Evolutionary conservation across 2,329 filamentous ascomycete genomes (phyloP).

Genomic region (Calonectria pseudoturangicola): DNA sequence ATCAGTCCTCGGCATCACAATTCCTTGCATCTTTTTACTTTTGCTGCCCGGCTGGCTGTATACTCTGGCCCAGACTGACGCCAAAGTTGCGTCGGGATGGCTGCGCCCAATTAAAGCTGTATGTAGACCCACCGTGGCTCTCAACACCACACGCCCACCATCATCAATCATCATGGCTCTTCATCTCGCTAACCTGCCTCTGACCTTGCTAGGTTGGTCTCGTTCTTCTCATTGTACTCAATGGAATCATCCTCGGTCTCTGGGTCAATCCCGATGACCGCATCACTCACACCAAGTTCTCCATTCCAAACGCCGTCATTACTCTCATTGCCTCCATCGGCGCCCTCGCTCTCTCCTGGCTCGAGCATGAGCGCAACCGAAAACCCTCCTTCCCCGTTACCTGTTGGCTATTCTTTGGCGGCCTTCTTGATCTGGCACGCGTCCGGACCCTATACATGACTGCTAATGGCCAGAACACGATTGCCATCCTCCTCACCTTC

Average conservation of each 20-base stretch:
- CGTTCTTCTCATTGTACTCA: conserved; percentile 9
- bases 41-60: conserved; percentile 28
- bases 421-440: conserved; percentile 67
- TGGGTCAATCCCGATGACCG: conserved; percentile 29
- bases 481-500: conserved; percentile 65
- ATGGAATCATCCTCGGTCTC: conserved; percentile 29
- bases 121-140: conserved; percentile 1
- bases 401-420: conserved; percentile 65
- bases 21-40: conserved; percentile 32
- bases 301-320: conserved; percentile 39
- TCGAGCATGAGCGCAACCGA: conserved; percentile 67
- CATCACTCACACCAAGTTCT: conserved; percentile 34
- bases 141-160: conserved; percentile 2
- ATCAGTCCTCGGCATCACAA: conserved; percentile 41
- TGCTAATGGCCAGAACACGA: conserved; percentile 54
- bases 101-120: conserved; percentile 37
- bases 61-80: conserved; percentile 5
- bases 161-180: background rate
- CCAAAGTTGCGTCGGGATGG: conserved; percentile 28
- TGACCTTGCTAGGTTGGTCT: conserved; percentile 2
- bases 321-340: conserved; percentile 42
- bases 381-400: conserved; percentile 68
- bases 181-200: background rate
- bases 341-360: conserved; percentile 64
- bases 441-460: conserved; percentile 66